These are phyloP conservation scores for Leccinum subfulvum DNA, from an alignment of 1,284 basidiomycete species.

Conservation along the genomic window DNA sequence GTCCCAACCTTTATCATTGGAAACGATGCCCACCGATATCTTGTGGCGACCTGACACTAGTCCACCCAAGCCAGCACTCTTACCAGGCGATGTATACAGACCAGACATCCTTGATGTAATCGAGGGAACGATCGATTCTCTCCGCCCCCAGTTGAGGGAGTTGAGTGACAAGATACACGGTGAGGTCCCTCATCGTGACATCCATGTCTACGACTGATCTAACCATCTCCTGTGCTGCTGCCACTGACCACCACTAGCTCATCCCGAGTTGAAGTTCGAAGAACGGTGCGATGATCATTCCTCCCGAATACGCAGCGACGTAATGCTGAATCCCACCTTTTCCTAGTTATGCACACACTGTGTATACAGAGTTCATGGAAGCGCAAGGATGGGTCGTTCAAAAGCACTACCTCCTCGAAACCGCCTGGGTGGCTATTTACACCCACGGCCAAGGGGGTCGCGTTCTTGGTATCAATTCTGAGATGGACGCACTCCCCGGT, in stretches of 20 bases:
- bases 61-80: constrained; percentile 19
- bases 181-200: constrained; percentile 18
- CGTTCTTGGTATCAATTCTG: constrained; percentile 72
- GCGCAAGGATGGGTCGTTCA: constrained; percentile 61
- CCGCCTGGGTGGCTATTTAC: constrained; percentile 73
- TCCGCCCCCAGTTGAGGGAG: constrained; percentile 53
- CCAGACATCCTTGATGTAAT: constrained; percentile 53
- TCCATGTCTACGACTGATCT: constrained; percentile 7
- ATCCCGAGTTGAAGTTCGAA: constrained; percentile 59
- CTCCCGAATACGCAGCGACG: not conserved
- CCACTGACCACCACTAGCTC: constrained; percentile 38
- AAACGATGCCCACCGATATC: constrained; percentile 23
- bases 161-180: constrained; percentile 75
- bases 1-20: constrained; percentile 5
- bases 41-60: constrained; percentile 31
- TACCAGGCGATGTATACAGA: constrained; percentile 30
- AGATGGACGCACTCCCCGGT: constrained; percentile 67
- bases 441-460: constrained; percentile 52
- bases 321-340: constrained; percentile 5
- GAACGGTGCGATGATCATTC: constrained; percentile 45
- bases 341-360: constrained; percentile 52
- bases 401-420: constrained; percentile 56
- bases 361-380: constrained; percentile 56
- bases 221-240: not conserved
- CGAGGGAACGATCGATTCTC: constrained; percentile 51